Base-by-base conservation (phyloP, 305 asterid genomes). In the Striga hermonthica region DNA sequence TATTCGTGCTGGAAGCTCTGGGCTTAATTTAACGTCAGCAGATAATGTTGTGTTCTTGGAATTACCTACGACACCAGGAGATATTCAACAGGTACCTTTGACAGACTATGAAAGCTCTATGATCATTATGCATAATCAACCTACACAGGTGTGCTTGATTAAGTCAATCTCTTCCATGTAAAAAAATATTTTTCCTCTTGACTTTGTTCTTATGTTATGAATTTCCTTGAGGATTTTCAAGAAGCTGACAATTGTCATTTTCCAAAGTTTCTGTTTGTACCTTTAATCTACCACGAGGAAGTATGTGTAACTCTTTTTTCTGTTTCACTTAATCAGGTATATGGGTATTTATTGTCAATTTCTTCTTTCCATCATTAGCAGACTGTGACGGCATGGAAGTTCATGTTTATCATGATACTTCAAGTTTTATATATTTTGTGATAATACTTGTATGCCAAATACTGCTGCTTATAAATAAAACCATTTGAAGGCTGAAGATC, bases 1-100 rank as follows among this genome's bases (percentile, higher is more conserved):
- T 76, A 89, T 92, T 70, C 88, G 90, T 72, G 93, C 98, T 70
- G 98, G 98, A 73, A 88, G 98, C 72, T 78, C 87, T 62, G 98
- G 98, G 66, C 96, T 92, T 56, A 89, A 86, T 76, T 76, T 92
- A 77, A 82, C 97, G 13, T 78, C 97, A 45, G 98, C 98, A 3
- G 87, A 80, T 74, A 84, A 79, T 75, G 97, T 92, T 69, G 98
- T 87, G 63, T 89, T 92, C 84, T 68, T 92, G 84, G 97, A 92
- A 79, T 74, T 92, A 76, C 98, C 98, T 37, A 78, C 72, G 45
- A 82, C 69, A 62, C 93, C 90, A 61, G 86, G 83, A 60, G 86
- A 83, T 64, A 80, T 89, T 79, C 90, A 78, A 68, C 98, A 92
- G 98, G 98, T 89, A 65, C 61, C 65, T 74, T 49, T 13, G 60